Evolutionary conservation across 225 moss, liverwort and hornwort species (phyloP).

Genomic region (Physcomitrium patens): DNA sequence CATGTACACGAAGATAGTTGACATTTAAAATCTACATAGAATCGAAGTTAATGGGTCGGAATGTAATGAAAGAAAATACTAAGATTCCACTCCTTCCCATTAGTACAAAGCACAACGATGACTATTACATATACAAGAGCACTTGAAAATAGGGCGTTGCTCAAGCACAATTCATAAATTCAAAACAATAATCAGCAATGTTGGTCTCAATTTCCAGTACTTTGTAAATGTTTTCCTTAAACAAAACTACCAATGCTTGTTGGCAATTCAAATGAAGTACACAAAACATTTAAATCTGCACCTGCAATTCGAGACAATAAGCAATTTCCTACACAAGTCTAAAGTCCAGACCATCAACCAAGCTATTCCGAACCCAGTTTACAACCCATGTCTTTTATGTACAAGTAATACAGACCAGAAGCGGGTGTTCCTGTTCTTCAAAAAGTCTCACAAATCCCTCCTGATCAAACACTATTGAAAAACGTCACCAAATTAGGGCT

Average conservation of each 20-base stretch:
- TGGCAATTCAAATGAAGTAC: background rate
- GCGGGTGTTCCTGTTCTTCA: background rate
- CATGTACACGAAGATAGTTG: too few relatives aligned
- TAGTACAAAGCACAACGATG: too few relatives aligned
- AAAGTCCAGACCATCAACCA: slow-evolving; percentile 28
- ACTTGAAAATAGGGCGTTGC: too few relatives aligned
- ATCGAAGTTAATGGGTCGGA: too few relatives aligned
- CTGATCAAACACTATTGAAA: slow-evolving; percentile 19
- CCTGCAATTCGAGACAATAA: slow-evolving; percentile 27
- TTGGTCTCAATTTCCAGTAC: slow-evolving; percentile 30
- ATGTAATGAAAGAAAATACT: too few relatives aligned
- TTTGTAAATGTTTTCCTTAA: slow-evolving; percentile 12
- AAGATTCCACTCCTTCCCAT: too few relatives aligned
- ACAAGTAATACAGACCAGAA: slow-evolving; percentile 31
- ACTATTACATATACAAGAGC: too few relatives aligned
- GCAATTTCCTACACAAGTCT: slow-evolving; percentile 25
- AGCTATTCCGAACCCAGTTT: slow-evolving; percentile 30
- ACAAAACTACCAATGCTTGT: background rate
- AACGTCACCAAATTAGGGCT: slow-evolving; percentile 11
- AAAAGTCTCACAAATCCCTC: background rate
- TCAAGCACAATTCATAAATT: too few relatives aligned
- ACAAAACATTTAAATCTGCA: slow-evolving; percentile 24
- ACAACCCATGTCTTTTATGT: slow-evolving; percentile 43
- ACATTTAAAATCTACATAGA: too few relatives aligned
- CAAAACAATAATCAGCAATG: too few relatives aligned